phyloP scores from a whole-genome alignment of 768 basidiomycete genomes.

The Serpula lacrymans region DNA sequence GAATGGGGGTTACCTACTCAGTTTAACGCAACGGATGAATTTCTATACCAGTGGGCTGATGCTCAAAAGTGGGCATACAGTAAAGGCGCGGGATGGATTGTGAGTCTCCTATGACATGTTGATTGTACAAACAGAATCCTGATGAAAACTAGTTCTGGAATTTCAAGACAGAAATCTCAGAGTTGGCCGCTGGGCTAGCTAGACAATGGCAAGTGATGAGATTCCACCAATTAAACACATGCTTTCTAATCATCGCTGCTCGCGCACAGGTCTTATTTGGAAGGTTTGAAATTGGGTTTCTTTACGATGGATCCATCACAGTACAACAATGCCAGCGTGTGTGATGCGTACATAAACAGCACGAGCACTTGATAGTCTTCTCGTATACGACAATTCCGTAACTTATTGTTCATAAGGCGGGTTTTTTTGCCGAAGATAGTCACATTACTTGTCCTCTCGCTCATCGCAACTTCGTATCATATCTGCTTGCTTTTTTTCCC shows the following conservation, averaged over 20 bases:
- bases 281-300: constrained; percentile 56
- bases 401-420: no score
- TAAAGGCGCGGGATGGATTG: constrained; percentile 63
- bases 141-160: constrained; percentile 54
- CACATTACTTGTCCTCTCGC: no score
- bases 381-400: no score
- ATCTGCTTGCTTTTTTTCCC: no score
- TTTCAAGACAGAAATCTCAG: constrained; percentile 66
- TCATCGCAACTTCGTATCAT: no score
- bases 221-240: no score
- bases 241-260: neutral
- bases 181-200: constrained; percentile 42
- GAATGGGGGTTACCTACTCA: constrained; percentile 66
- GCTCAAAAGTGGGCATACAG: constrained; percentile 68
- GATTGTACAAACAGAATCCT: neutral
- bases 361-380: no score
- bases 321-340: constrained; percentile 59
- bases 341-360: constrained; percentile 46
- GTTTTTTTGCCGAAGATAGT: no score
- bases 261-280: constrained; percentile 62
- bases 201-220: constrained; percentile 57
- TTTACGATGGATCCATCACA: constrained; percentile 60
- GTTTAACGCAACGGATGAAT: constrained; percentile 58
- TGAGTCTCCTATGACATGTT: constrained; percentile 26
- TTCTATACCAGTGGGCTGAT: constrained; percentile 68